Conservation (phyloP, 352 stramenopile genomes). For the Globisporangium echinulatum region DNA sequence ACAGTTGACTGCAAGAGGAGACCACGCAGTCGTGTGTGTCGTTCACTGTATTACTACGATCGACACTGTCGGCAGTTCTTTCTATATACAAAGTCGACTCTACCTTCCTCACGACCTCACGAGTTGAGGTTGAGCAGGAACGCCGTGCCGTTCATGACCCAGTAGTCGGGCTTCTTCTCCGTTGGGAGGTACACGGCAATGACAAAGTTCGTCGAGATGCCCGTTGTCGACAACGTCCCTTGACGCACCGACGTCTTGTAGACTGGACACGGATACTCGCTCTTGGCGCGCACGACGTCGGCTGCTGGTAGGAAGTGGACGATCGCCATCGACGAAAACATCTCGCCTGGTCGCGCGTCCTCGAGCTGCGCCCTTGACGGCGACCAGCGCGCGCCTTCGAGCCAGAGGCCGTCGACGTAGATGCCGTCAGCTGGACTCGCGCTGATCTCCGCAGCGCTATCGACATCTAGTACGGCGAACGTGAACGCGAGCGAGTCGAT, state of each 20-base stretch:
- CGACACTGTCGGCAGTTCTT: too few species aligned
- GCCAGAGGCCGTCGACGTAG: slow-evolving; percentile 87
- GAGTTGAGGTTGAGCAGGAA: slow-evolving; percentile 91
- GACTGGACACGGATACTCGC: slow-evolving; percentile 88
- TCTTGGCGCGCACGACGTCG: slow-evolving; percentile 52
- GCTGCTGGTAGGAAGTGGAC: slow-evolving; percentile 88
- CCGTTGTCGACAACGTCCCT: slow-evolving; percentile 88
- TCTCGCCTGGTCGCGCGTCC: slow-evolving; percentile 85
- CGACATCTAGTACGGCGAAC: slow-evolving; percentile 76
- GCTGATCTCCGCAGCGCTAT: slow-evolving; percentile 42
- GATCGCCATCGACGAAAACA: slow-evolving; percentile 89
- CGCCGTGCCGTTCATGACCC: slow-evolving; percentile 90
- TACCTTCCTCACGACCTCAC: slow-evolving; percentile 25
- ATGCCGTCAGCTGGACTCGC: slow-evolving; percentile 87
- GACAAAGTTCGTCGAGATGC: slow-evolving; percentile 93
- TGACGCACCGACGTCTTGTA: slow-evolving; percentile 94
- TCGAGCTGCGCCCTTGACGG: slow-evolving; percentile 50
- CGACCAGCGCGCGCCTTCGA: slow-evolving; percentile 88
- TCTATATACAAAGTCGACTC: too few species aligned
- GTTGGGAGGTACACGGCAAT: slow-evolving; percentile 89
- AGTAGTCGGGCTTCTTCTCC: slow-evolving; percentile 77
- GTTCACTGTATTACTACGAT: too few species aligned
- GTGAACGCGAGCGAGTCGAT: slow-evolving; percentile 93
- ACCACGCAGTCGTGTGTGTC: too few species aligned
- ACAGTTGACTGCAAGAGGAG: too few species aligned